Evolutionary conservation across 1,139 yeast species (phyloP), one percentile per base, ranked within the genome.

Genomic region (Sugiyamaella neomexicana): DNA sequence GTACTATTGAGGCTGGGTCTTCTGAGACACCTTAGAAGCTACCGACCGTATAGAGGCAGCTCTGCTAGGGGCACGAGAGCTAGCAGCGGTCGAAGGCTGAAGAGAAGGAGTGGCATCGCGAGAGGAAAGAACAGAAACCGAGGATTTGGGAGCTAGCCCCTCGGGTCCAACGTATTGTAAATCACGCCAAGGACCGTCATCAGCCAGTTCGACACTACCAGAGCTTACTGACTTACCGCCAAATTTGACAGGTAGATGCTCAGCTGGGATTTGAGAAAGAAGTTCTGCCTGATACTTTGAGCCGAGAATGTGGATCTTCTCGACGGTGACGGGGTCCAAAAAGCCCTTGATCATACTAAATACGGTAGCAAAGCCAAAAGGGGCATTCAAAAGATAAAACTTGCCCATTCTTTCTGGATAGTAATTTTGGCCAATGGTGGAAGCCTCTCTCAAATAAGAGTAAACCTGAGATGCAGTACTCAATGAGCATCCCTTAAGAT

Each of bases 371-470:
- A 93, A 93, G 4, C 99, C 99, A 71, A 90, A 93, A 59, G 99
- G 99, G 1, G 99, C 96, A 70, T 93, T 93, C 74, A 93, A 89
- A 67, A 91, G 77, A 75, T 89, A 93, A 70, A 93, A 93, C 74
- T 89, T 90, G 67, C 99, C 98, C 98, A 93, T 91, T 75, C 99
- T 86, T 78, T 93, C 99, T n/a, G 99, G 99, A 72, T 93, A 93
- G 74, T 87, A 93, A 77, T 93, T 89, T 76, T 93, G 99, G 60
- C 98, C 97, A 68, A 93, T 89, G 65, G 80, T 77, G 17, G 97
- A 88, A 27, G 99, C 97, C 73, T 90, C 97, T 70, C 85, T 83
- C 55, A 93, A 96, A 73, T 91, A 93, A 25, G 86, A 79, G 64
- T 90, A 79, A 47, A 93, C 99, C 70, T 86, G 89, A 60, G 86